Conservation (phyloP, 176 grass and related monocot species). For the Carex pumila region DNA sequence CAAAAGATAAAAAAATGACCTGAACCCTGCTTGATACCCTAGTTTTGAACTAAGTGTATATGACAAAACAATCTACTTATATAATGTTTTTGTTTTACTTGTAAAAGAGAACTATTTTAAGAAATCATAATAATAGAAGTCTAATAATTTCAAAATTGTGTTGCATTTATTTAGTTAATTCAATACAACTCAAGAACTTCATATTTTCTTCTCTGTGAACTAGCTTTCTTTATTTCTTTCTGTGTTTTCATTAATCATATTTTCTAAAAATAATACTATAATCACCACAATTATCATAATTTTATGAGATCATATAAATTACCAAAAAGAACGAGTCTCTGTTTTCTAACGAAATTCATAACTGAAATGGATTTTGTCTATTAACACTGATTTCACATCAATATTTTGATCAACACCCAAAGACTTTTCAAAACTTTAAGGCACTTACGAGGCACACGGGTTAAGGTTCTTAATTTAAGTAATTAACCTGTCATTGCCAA, state of each 20-base stretch:
- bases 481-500: neutral
- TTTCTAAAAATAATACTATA: neutral
- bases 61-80: too few relatives aligned
- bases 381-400: neutral
- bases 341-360: neutral
- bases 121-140: too few relatives aligned
- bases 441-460: neutral
- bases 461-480: neutral
- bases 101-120: too few relatives aligned
- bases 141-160: too few relatives aligned
- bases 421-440: neutral
- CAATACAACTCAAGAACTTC: neutral
- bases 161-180: too few relatives aligned
- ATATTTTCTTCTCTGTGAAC: neutral
- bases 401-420: neutral
- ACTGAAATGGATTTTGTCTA: neutral
- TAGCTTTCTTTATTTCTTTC: too few relatives aligned
- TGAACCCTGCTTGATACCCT: too few relatives aligned
- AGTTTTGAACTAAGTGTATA: too few relatives aligned
- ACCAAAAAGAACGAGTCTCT: neutral
- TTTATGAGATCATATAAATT: neutral
- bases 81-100: too few relatives aligned
- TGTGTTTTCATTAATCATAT: neutral
- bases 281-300: neutral
- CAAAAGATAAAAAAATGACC: neutral